phyloP scores from a whole-genome alignment of 129 eudicot species.

The Helianthus tuberosus region DNA sequence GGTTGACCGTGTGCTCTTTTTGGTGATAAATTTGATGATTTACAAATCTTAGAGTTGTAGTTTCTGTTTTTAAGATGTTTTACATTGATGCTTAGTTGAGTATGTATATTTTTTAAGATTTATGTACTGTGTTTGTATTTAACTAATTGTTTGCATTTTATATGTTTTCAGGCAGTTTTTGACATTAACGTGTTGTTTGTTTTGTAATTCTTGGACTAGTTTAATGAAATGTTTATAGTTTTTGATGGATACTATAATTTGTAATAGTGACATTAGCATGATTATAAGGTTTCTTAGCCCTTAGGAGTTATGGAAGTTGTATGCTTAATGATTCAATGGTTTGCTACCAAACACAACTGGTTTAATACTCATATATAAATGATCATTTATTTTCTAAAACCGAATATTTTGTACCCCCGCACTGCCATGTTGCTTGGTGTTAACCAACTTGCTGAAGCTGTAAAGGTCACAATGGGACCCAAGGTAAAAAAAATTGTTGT shows the following conservation, averaged over 20 bases:
- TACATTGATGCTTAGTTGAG: neutral
- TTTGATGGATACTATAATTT: no score
- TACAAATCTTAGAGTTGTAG: neutral
- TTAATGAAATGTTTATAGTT: neutral
- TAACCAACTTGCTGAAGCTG: no score
- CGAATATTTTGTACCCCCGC: no score
- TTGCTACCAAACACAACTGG: no score
- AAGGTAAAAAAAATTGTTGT: no score
- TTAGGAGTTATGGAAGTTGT: neutral
- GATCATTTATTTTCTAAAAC: no score
- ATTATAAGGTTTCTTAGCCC: no score
- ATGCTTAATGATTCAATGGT: neutral
- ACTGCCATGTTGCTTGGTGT: no score
- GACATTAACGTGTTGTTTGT: neutral
- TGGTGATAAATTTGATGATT: neutral
- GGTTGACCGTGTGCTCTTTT: neutral
- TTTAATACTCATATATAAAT: no score
- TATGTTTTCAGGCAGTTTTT: neutral
- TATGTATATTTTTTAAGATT: neutral
- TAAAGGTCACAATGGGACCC: no score
- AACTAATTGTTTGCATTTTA: neutral
- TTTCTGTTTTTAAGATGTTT: neutral
- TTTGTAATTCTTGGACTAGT: neutral
- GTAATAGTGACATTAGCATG: neutral
- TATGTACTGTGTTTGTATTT: no score